Conservation (phyloP, 257 asterid species). For the Mentha longifolia region DNA sequence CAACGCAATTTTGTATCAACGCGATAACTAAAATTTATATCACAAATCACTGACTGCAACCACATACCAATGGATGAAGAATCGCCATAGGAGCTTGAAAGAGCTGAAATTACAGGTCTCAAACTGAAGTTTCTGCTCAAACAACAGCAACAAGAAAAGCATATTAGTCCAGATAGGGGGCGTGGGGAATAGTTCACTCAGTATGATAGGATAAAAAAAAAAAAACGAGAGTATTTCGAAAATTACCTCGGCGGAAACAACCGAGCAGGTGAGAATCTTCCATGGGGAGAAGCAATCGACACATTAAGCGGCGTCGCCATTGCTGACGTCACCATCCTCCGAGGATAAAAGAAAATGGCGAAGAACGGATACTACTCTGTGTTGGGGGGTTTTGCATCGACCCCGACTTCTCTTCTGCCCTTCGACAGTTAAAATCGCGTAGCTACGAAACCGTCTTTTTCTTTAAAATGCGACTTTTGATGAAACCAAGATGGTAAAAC, state of each 20-base stretch:
- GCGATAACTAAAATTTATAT: background rate
- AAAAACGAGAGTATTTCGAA: background rate
- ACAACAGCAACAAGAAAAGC: background rate
- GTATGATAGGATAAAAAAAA: background rate
- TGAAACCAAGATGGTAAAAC: no score
- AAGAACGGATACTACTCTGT: constrained; percentile 3
- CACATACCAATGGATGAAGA: constrained; percentile 54
- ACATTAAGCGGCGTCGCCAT: constrained; percentile 57
- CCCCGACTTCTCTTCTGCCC: constrained; percentile 1
- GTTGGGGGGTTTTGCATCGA: constrained; percentile 7
- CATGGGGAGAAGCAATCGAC: constrained; percentile 41
- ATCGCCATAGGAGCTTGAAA: constrained; percentile 56
- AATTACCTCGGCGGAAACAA: constrained; percentile 47
- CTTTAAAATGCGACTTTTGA: no score
- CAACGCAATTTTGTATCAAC: background rate
- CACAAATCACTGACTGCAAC: constrained; percentile 11
- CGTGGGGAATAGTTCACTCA: background rate
- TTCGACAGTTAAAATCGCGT: background rate
- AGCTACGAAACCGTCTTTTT: no score
- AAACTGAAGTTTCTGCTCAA: constrained; percentile 47
- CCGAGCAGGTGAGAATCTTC: constrained; percentile 33
- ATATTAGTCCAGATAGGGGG: background rate
- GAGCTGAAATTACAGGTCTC: constrained; percentile 48
- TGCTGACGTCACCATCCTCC: constrained; percentile 65
- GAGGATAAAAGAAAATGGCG: constrained; percentile 28